Evolutionary conservation across 257 asterid genomes (phyloP), one percentile per base, ranked within the genome.

Genomic region (Cordia subcordata): DNA sequence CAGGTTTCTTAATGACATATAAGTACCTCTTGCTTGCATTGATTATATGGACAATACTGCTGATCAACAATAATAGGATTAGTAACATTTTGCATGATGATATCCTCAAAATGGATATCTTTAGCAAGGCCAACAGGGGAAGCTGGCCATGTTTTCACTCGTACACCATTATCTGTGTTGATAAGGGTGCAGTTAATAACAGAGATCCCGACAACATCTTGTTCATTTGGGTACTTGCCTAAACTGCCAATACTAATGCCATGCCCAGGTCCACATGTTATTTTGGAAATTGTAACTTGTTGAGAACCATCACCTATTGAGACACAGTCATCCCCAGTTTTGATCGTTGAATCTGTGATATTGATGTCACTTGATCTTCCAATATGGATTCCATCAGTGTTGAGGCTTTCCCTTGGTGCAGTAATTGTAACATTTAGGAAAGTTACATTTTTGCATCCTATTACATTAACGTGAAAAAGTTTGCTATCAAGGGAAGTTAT

Each of bases 301-400:
- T 50, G 18, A 13, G 50, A 18, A 11, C 77, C 73, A 15, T 66
- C 66, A 13, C 58, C 63, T 4, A 72, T 23, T 5, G 77, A 61
- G 23, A 65, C 37, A n/a, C n/a, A n/a, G n/a, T n/a, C n/a, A n/a
- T n/a, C n/a, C n/a, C n/a, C n/a, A n/a, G n/a, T n/a, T n/a, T 13
- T 71, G 64, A 16, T 71, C 76, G 44, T 39, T 39, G 44, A 39
- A 14, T 57, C 61, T 0, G 50, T 67, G n/a, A 79, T 55, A 53
- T 57, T 69, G 52, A 79, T 59, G 22, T 44, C 47, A 1, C 5
- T 64, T 10, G 72, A 56, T 9, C 76, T 68, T 1, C 68, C 78
- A 1, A 79, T 56, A 65, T 79, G 82, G n/a, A 79, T 72, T 6
- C 82, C 82, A 57, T 75, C 85, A 0, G 85, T 75, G 73, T 79